A percentile compares a stretch with the other conserved stretches of the same genome.
Evolutionary conservation across 192 early-diverging fungal species (phyloP).

Genomic region (Coemansia sp.): DNA sequence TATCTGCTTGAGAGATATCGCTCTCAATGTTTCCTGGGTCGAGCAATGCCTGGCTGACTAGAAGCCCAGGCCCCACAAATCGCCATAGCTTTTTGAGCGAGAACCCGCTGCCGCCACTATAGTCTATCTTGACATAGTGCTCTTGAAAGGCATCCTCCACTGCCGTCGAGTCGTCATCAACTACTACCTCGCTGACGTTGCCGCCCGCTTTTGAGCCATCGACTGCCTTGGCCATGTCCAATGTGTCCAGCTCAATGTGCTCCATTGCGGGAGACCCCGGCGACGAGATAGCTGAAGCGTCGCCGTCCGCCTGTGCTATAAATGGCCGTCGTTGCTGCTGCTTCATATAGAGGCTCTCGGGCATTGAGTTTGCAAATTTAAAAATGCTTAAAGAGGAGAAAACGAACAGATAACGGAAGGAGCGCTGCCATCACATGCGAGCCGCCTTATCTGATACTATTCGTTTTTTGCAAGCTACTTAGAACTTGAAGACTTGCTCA

Average conservation of each 20-base stretch:
- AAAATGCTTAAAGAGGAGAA: not conserved
- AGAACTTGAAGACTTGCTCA: conserved; percentile 83
- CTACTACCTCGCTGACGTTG: conserved; percentile 1
- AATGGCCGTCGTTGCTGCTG: conserved; percentile 16
- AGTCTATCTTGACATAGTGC: conserved; percentile 45
- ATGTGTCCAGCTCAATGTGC: not conserved
- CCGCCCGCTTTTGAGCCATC: not conserved
- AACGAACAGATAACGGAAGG: not conserved
- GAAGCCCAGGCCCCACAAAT: conserved; percentile 63
- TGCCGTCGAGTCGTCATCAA: conserved; percentile 36
- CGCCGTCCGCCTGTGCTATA: not conserved
- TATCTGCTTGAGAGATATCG: conserved; percentile 63
- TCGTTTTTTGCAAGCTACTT: not conserved
- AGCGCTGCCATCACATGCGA: not conserved
- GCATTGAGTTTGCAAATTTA: conserved; percentile 15
- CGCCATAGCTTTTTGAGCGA: conserved; percentile 60
- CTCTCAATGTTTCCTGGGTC: conserved; percentile 76
- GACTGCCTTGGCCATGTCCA: not conserved
- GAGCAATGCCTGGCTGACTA: conserved; percentile 63
- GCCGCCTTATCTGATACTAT: conserved; percentile 6
- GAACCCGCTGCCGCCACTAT: conserved; percentile 32
- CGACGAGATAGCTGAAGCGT: not conserved
- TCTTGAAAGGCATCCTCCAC: conserved; percentile 35
- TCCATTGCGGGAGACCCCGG: not conserved
- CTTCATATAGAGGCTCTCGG: conserved; percentile 26